These are phyloP conservation scores for Penicillium digitatum DNA, from an alignment of 2,329 filamentous ascomycete species.

Conservation along the genomic window DNA sequence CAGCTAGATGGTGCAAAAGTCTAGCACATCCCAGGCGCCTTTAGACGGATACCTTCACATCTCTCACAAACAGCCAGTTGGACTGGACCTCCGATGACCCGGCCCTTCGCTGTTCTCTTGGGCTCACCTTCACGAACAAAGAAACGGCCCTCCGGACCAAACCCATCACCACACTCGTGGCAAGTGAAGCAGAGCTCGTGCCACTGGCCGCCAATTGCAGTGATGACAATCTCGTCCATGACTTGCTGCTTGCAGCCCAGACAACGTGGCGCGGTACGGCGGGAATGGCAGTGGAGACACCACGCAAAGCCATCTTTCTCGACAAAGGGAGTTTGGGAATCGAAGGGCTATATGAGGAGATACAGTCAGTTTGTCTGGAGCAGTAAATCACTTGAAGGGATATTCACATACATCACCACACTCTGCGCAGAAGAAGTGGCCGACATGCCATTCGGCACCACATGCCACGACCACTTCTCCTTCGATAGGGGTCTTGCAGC, in stretches of 20 bases:
- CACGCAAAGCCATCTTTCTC: slow-evolving; percentile 98
- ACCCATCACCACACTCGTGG: slow-evolving; percentile 58
- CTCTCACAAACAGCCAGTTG: slow-evolving; percentile 59
- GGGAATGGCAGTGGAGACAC: slow-evolving; percentile 90
- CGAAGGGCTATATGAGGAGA: slow-evolving; percentile 49
- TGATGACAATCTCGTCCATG: slow-evolving; percentile 83
- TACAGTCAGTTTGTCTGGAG: slow-evolving; percentile 15
- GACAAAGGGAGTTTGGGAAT: slow-evolving; percentile 70
- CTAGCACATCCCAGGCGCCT: slow-evolving; percentile 46
- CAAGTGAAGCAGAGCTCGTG: slow-evolving; percentile 90
- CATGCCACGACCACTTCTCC: slow-evolving; percentile 92
- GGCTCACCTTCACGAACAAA: slow-evolving; percentile 57
- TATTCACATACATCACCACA: slow-evolving; percentile 68
- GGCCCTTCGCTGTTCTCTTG: slow-evolving; percentile 43
- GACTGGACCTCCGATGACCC: slow-evolving; percentile 46
- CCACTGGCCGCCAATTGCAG: slow-evolving; percentile 88
- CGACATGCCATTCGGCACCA: slow-evolving; percentile 92
- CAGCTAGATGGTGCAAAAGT: not conserved
- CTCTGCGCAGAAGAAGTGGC: slow-evolving; percentile 98
- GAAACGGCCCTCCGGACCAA: slow-evolving; percentile 58
- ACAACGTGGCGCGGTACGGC: slow-evolving; percentile 85
- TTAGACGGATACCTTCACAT: slow-evolving; percentile 60
- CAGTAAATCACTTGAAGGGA: not conserved
- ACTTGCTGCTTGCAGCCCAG: slow-evolving; percentile 78
- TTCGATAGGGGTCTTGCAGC: slow-evolving; percentile 93